Evolutionary conservation across 305 asterid genomes (phyloP), one percentile per base, ranked within the genome.

Genomic region (Ilex paraguariensis): DNA sequence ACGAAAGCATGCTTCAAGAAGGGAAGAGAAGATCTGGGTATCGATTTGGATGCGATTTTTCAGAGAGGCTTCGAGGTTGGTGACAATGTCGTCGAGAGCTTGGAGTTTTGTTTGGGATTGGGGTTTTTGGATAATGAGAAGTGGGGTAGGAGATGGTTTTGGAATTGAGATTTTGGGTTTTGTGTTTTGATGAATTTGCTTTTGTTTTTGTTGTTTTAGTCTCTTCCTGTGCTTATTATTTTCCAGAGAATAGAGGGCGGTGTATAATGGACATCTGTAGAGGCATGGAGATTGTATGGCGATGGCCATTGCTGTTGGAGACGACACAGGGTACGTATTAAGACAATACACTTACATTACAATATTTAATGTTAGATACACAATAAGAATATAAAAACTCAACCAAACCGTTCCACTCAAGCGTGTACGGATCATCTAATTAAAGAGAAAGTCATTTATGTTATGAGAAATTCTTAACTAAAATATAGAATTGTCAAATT

Each of bases 21-120:
- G 94, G 39, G 96, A 84, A 17, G 98, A 87, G 55, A 82, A 92
- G n/a, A 87, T 72, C 52, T 79, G 88, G n/a, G 96, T 84, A 65
- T 92, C 96, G 13, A 89, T 75, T 12, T 62, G 12, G 0, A 88
- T 60, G 62, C 95, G 96, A 39, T 73, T 85, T 57, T 85, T 64
- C 0, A 82, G 59, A 12, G 90, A 75, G 75, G 82, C 36, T 70
- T 89, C 94, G 32, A 92, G 54, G 4, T 80, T 71, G 66, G 12
- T 58, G 2, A 89, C 67, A 42, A 85, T 84, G 17, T 63, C 21
- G 73, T 89, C 90, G 54, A 89, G 91, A 28, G 91, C 92, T 44
- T 92, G 77, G n/a, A 81, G 73, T 69, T 80, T 82, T 0, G 88
- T 70, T 14, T 65, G 78, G 46, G 89, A 74, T 3, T 56, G 70